A percentile compares a stretch with the other conserved stretches of the same genome.
Conservation (phyloP, 441 rosid species). For the Jatropha podagrica region DNA sequence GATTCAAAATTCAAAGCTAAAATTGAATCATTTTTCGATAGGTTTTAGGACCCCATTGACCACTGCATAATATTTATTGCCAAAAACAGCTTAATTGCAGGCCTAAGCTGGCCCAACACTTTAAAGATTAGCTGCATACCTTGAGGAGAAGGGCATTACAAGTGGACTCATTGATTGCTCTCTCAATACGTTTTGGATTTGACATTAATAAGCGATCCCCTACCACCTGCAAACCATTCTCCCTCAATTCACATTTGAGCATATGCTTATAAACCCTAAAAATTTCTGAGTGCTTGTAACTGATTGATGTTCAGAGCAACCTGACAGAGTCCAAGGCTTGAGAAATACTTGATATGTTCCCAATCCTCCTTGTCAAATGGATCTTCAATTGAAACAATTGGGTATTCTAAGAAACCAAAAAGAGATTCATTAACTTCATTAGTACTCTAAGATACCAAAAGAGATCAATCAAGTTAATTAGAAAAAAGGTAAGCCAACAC, state of each 20-base stretch:
- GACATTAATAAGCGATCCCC: slow-evolving; percentile 90
- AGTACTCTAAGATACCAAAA: slow-evolving; percentile 42
- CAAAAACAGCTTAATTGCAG: background rate
- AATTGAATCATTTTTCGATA: background rate
- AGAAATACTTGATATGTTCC: slow-evolving; percentile 77
- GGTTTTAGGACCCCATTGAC: background rate
- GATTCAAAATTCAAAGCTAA: background rate
- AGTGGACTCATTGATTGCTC: slow-evolving; percentile 72
- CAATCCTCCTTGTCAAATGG: slow-evolving; percentile 99
- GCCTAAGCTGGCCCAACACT: background rate
- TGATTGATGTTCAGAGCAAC: slow-evolving; percentile 30
- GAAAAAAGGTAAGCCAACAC: slow-evolving; percentile 12
- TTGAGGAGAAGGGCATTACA: slow-evolving; percentile 95
- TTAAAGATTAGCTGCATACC: slow-evolving; percentile 39
- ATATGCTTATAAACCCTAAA: slow-evolving; percentile 5
- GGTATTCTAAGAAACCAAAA: slow-evolving; percentile 54
- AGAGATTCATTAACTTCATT: background rate
- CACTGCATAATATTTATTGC: background rate
- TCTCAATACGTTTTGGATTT: slow-evolving; percentile 80
- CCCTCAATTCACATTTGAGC: slow-evolving; percentile 8
- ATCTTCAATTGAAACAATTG: slow-evolving; percentile 88
- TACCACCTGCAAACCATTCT: slow-evolving; percentile 63
- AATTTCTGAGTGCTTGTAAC: background rate
- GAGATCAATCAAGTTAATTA: background rate
- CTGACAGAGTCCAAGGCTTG: slow-evolving; percentile 92